Conservation (phyloP, 2,329 filamentous ascomycete genomes). For the Fusarium paranaense region DNA sequence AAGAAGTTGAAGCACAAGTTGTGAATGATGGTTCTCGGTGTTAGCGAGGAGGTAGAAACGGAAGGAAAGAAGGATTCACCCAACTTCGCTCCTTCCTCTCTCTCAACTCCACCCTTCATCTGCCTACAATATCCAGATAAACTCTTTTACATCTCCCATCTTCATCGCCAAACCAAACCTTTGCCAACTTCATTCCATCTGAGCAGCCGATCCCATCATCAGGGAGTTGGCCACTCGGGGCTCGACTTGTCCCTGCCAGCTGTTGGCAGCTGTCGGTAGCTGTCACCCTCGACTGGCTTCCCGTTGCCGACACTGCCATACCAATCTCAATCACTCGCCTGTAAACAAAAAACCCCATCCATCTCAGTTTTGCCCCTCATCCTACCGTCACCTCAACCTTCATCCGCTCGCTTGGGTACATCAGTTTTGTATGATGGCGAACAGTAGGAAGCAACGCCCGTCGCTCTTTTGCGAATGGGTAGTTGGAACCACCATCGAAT, state of each 20-base stretch:
- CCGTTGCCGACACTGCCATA: not conserved
- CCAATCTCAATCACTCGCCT: not conserved
- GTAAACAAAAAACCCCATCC: not conserved
- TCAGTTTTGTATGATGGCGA: slow-evolving; percentile 21
- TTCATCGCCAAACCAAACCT: not conserved
- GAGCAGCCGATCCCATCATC: not conserved
- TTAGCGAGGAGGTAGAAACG: not conserved
- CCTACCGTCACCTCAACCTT: not conserved
- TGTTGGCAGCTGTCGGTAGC: slow-evolving; percentile 20
- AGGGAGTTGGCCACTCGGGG: not conserved
- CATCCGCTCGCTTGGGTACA: slow-evolving; percentile 9
- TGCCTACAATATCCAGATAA: not conserved
- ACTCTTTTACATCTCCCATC: not conserved
- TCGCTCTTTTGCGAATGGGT: slow-evolving; percentile 56
- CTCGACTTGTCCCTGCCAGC: not conserved
- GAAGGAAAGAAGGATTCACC: not conserved
- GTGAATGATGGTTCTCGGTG: slow-evolving; percentile 3
- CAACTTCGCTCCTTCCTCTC: not conserved
- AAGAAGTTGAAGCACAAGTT: slow-evolving; percentile 54
- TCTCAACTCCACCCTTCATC: not conserved
- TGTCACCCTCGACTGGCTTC: not conserved
- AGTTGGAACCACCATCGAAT: slow-evolving; percentile 52
- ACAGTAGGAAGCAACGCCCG: slow-evolving; percentile 33
- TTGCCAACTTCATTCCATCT: not conserved
- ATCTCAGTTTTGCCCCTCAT: slow-evolving; percentile 8